A percentile compares a stretch with the other conserved stretches of the same genome.
Conservation (phyloP, 805 yeast genomes). For the Kodamaea nitidulidarum region DNA sequence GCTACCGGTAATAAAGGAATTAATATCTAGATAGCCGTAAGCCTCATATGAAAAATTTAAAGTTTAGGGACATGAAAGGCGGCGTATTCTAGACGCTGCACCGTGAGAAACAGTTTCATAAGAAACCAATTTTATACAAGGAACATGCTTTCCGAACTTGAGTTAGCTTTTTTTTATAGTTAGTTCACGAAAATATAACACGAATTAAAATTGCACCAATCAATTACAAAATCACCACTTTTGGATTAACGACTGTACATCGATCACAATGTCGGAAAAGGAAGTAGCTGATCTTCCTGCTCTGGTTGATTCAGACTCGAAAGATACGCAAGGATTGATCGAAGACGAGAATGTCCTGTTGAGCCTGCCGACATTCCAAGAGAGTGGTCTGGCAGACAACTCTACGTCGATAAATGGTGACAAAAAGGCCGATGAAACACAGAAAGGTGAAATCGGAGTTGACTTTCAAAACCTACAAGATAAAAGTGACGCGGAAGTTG, state of each 20-base stretch:
- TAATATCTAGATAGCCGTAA: no score
- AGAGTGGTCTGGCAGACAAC: neutral
- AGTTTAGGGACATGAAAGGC: no score
- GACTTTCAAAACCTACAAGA: neutral
- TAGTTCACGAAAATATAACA: slow-evolving; percentile 2
- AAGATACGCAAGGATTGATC: neutral
- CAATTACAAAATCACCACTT: neutral
- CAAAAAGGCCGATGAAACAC: neutral
- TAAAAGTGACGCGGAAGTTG: neutral
- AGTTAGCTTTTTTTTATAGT: neutral
- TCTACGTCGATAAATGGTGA: neutral
- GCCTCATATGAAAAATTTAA: no score
- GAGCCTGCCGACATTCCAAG: neutral
- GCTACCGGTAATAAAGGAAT: no score
- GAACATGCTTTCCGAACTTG: no score
- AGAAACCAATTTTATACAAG: no score
- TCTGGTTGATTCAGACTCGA: neutral
- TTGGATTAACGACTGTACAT: neutral
- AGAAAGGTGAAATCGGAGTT: no score
- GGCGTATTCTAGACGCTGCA: no score
- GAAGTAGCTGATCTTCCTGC: neutral
- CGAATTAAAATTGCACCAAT: slow-evolving; percentile 3
- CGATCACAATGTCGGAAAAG: slow-evolving; percentile 2
- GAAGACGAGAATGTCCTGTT: neutral
- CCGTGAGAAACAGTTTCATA: no score